A percentile compares a stretch with the other conserved stretches of the same genome.
Conservation (phyloP, 139 green algal species). For the Trebouxia sp. region DNA sequence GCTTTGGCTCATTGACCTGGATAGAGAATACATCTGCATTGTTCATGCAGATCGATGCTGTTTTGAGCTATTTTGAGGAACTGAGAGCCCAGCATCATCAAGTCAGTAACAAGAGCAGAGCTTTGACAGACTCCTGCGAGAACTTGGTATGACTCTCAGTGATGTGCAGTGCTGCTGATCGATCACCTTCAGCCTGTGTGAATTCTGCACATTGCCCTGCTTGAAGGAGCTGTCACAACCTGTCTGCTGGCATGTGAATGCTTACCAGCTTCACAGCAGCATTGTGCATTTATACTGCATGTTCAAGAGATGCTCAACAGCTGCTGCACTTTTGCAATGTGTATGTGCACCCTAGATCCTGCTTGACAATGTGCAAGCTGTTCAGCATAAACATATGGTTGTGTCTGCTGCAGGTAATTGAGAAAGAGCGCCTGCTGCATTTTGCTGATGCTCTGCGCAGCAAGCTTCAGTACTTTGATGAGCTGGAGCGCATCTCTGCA, state of each 20-base stretch:
- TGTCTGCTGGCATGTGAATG: no score
- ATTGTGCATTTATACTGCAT: no score
- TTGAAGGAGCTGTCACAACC: no score
- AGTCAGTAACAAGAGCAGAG: slow-evolving; percentile 54
- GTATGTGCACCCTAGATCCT: no score
- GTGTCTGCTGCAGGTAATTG: slow-evolving; percentile 37
- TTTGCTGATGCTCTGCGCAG: slow-evolving; percentile 69
- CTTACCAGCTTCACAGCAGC: no score
- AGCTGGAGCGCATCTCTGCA: slow-evolving; percentile 83
- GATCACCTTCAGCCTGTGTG: no score
- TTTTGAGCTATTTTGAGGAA: slow-evolving; percentile 63
- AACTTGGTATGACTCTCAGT: slow-evolving; percentile 49
- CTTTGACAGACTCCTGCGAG: slow-evolving; percentile 69
- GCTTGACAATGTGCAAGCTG: no score
- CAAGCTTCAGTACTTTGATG: slow-evolving; percentile 92
- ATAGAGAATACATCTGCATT: background rate
- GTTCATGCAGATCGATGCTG: slow-evolving; percentile 57
- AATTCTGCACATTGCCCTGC: no score
- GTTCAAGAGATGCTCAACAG: no score
- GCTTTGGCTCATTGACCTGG: background rate
- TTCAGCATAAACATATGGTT: no score
- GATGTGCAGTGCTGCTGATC: no score
- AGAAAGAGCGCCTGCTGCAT: slow-evolving; percentile 71
- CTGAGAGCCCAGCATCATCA: slow-evolving; percentile 68
- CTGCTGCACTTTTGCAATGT: no score